A percentile compares a stretch with the other conserved stretches of the same genome.
phyloP scores from a whole-genome alignment of 192 early-diverging fungal species.

The Dissophora globulifera region DNA sequence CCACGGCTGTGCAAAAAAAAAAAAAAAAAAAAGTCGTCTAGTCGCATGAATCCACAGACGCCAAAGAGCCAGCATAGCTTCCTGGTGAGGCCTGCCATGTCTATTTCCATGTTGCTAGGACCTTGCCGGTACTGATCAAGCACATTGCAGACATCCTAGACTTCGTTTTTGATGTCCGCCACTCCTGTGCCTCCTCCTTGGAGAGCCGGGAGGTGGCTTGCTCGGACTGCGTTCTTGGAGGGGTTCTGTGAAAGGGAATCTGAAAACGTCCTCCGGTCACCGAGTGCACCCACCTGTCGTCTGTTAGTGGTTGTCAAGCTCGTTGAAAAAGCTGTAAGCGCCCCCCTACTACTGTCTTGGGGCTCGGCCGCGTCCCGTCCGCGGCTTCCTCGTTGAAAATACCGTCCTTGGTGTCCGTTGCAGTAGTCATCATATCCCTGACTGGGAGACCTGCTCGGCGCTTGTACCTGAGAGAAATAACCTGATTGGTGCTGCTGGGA shows the following conservation, averaged over 20 bases:
- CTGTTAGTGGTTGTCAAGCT: not conserved
- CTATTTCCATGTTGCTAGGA: not conserved
- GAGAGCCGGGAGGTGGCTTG: no score
- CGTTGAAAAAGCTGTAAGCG: not conserved
- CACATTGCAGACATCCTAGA: not conserved
- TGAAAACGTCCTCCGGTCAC: not conserved
- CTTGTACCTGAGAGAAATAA: no score
- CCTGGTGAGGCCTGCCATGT: not conserved
- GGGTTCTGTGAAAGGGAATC: not conserved
- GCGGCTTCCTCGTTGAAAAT: no score
- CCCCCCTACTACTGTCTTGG: not conserved
- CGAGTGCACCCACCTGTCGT: not conserved
- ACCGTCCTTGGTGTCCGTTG: no score
- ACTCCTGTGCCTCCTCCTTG: no score
- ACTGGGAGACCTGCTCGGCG: no score
- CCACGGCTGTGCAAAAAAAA: slow-evolving; percentile 1
- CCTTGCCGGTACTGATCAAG: not conserved
- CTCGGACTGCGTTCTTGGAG: no score
- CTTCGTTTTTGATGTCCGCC: not conserved
- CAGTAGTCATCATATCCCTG: no score
- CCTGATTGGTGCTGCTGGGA: no score
- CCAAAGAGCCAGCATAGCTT: slow-evolving; percentile 20
- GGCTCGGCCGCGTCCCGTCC: no score
- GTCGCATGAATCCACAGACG: slow-evolving; percentile 26
- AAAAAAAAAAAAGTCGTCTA: slow-evolving; percentile 21